A percentile compares a stretch with the other conserved stretches of the same genome.
Evolutionary conservation across 1,284 basidiomycete species (phyloP).

Genomic region (Cryptococcus amylolentus): DNA sequence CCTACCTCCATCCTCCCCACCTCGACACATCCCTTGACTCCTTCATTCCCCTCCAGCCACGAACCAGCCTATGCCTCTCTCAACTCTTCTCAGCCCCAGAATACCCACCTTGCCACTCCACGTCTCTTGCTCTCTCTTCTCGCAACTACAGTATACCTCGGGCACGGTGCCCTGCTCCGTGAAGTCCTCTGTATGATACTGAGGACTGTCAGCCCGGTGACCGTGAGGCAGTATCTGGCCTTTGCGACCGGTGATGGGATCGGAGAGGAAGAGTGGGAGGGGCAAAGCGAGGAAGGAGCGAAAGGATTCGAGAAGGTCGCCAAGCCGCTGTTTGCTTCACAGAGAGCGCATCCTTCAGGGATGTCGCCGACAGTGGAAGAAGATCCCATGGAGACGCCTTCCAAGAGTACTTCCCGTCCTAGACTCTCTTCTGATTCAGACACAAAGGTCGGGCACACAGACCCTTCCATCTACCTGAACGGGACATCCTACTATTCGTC

Average conservation of each 20-base stretch:
- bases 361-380: neutral
- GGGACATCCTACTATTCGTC: neutral
- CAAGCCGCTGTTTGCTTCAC: slow-evolving; percentile 26
- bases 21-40: slow-evolving; percentile 64
- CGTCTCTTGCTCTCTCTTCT: slow-evolving; percentile 79
- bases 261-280: slow-evolving; percentile 52
- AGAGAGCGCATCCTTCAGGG: neutral
- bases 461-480: slow-evolving; percentile 3
- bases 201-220: slow-evolving; percentile 72
- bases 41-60: slow-evolving; percentile 57
- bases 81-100: slow-evolving; percentile 52
- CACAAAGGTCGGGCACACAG: slow-evolving; percentile 12
- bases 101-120: slow-evolving; percentile 71
- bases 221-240: slow-evolving; percentile 70
- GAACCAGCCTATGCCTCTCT: slow-evolving; percentile 64
- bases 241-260: slow-evolving; percentile 78
- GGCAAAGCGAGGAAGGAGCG: slow-evolving; percentile 58
- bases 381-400: slow-evolving; percentile 8
- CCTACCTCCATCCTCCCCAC: slow-evolving; percentile 65
- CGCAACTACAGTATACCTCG: slow-evolving; percentile 80
- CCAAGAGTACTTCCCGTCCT: neutral
- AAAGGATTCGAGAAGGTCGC: slow-evolving; percentile 69
- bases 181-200: slow-evolving; percentile 70
- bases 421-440: slow-evolving; percentile 16
- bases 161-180: slow-evolving; percentile 70